Evolutionary conservation across 495 filamentous ascomycete species (phyloP).

Genomic region (Xylaria bambusicola): DNA sequence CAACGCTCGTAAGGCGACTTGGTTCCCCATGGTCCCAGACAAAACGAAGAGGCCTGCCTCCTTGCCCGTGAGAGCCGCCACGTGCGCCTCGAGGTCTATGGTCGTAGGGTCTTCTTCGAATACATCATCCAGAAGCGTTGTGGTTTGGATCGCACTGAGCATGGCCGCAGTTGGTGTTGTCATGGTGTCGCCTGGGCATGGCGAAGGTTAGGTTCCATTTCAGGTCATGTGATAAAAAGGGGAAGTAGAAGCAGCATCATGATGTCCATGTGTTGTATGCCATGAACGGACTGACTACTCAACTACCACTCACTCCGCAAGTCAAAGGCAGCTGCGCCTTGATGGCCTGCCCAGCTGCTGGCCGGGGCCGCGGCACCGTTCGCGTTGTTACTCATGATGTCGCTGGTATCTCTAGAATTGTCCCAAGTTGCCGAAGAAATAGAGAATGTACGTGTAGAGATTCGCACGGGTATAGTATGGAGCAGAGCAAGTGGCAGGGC

Average conservation of each 20-base stretch:
- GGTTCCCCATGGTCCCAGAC: slow-evolving; percentile 91
- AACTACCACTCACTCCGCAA: slow-evolving; percentile 42
- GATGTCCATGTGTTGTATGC: neutral
- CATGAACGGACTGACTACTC: neutral
- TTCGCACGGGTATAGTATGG: too few species aligned
- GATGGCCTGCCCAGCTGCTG: slow-evolving; percentile 41
- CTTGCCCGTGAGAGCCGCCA: slow-evolving; percentile 71
- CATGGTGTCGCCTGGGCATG: slow-evolving; percentile 67
- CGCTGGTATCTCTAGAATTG: neutral
- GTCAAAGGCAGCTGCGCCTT: slow-evolving; percentile 44
- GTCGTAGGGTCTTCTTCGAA: slow-evolving; percentile 82
- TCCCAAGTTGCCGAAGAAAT: neutral
- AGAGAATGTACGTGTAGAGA: too few species aligned
- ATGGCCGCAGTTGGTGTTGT: slow-evolving; percentile 83
- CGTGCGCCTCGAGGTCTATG: slow-evolving; percentile 65
- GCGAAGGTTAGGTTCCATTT: neutral
- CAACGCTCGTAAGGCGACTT: slow-evolving; percentile 67
- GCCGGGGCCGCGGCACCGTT: slow-evolving; percentile 15
- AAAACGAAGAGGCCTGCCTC: slow-evolving; percentile 75
- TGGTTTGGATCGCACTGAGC: slow-evolving; percentile 64
- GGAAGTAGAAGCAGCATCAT: too few species aligned
- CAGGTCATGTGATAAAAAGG: neutral
- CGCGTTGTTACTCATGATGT: neutral
- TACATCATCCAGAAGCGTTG: slow-evolving; percentile 77
- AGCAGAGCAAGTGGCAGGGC: too few species aligned